Base-by-base conservation (phyloP, 2,329 filamentous ascomycete species). In the Teratosphaeria epicoccoides region DNA sequence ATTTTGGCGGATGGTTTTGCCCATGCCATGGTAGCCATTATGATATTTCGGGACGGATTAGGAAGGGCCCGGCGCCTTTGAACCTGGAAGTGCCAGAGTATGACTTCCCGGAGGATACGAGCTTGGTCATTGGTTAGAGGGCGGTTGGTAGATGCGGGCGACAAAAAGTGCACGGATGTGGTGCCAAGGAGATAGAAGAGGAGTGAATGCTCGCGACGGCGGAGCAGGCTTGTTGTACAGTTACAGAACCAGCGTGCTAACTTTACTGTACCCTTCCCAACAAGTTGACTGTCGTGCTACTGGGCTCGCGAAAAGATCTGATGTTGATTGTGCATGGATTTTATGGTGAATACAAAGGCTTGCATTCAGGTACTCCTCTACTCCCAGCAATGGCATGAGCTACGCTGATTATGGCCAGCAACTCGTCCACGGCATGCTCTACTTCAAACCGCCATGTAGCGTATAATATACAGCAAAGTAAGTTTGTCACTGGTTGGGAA, bases 1-100 rank as follows among this genome's bases (percentile, higher is more conserved):
- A 98, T 75, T 98, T 79, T 68, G 93, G 93, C 71, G 93, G 93
- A 70, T 98, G 93, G 93, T 98, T 98, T 86, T 98, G 93, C 80
- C 93, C 93, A 61, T 98, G 93, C 87, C 93, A 98, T 82, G 93
- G 93, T 74, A 96, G 90, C 64, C 93, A 98, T 81, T 98, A 98
- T 83, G 93, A 98, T 73, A 97, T 98, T 73, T 97, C 90, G 59
- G 93, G 93, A 72, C 89, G 93, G 75, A 88, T 95, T 81, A 85
- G 93, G 79, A 96, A 88, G 82, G 93, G 93, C 61, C 93, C 93
- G 59, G 93, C 93, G 57, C 93, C 93, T 61, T 82, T 98, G 68
- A 98, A 98, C 81, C 83, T 98, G 70, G 93, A 97, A 78, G 83
- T 97, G 62, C 93, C 91, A 61, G 71, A 74, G 67, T 95, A 96